Conservation (phyloP, 2,329 filamentous ascomycete species). For the Triangularia verruculosa region DNA sequence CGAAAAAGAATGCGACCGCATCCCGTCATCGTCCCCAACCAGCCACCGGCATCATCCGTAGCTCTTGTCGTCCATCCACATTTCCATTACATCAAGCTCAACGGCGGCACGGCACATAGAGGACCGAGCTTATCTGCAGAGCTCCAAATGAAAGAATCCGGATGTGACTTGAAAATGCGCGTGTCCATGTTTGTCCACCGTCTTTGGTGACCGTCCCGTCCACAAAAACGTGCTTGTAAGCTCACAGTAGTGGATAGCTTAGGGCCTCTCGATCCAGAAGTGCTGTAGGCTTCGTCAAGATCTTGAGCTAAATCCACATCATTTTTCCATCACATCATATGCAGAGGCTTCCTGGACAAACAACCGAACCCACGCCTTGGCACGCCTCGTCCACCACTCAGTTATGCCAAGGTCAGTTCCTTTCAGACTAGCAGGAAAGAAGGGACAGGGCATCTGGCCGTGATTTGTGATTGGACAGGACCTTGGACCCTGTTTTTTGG, state of each 20-base stretch:
- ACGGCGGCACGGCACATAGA: background rate
- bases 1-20: background rate
- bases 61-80: background rate
- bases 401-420: background rate
- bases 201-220: background rate
- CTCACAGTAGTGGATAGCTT: background rate
- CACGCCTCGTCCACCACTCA: background rate
- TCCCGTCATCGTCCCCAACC: background rate
- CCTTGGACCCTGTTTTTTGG: background rate
- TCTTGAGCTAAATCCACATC: background rate
- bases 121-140: background rate
- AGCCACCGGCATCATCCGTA: background rate
- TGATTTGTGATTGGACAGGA: background rate
- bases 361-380: background rate
- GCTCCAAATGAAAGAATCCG: background rate
- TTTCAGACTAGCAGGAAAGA: background rate
- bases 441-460: background rate
- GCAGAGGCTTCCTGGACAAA: background rate
- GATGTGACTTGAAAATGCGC: background rate
- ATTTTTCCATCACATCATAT: background rate
- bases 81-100: background rate
- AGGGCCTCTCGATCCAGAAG: background rate
- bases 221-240: background rate
- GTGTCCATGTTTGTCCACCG: background rate
- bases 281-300: background rate